Percentiles rank a stretch among this genome's conserved stretches.
These are phyloP conservation scores for Metschnikowia borealis DNA, from an alignment of 805 yeast species.

Conservation along the genomic window DNA sequence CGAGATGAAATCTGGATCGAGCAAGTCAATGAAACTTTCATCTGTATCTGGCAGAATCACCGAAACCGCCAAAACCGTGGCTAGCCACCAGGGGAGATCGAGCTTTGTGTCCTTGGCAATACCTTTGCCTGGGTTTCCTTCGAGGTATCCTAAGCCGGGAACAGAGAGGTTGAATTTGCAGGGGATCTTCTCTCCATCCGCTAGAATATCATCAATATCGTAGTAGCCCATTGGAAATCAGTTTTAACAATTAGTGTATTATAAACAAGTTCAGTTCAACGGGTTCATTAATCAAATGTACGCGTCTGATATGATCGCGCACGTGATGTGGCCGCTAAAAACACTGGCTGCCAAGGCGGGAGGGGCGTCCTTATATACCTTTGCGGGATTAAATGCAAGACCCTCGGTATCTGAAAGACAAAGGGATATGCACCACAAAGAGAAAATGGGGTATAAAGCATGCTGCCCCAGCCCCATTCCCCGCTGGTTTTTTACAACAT, in stretches of 20 bases:
- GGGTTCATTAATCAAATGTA: background rate
- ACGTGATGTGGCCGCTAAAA: background rate
- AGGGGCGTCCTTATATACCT: background rate
- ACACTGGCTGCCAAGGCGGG: background rate
- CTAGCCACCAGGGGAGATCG: constrained; percentile 87
- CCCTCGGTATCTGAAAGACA: background rate
- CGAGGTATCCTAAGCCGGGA: constrained; percentile 85
- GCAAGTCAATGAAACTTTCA: constrained; percentile 58
- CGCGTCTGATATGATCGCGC: background rate
- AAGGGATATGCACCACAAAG: background rate
- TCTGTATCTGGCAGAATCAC: constrained; percentile 31
- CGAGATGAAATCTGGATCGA: constrained; percentile 68
- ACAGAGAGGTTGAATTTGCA: constrained; percentile 72
- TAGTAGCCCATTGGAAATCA: constrained; percentile 42
- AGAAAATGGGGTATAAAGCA: background rate
- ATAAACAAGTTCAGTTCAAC: background rate
- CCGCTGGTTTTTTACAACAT: background rate
- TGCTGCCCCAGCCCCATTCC: background rate
- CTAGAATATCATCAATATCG: constrained; percentile 71
- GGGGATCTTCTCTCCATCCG: constrained; percentile 72
- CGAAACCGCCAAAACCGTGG: constrained; percentile 62
- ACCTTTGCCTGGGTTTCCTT: constrained; percentile 67
- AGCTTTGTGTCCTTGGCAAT: constrained; percentile 57
- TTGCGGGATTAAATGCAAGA: background rate
- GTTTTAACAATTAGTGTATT: background rate